Evolutionary conservation across 192 early-diverging fungal species (phyloP).

Genomic region (Coemansia aciculifera): DNA sequence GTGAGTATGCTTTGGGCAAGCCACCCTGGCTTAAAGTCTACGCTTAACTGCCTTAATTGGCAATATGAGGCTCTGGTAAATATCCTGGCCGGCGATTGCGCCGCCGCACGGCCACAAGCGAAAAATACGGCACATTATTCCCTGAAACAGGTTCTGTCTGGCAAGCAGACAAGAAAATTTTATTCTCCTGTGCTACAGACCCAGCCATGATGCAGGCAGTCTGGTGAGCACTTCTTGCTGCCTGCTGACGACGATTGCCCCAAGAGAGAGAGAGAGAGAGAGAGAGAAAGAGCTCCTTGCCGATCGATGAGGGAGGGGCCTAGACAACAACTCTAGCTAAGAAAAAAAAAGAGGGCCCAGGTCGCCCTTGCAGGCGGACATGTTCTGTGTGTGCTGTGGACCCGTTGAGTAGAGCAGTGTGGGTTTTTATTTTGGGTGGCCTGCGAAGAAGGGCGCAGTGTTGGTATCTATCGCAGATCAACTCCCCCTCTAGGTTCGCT

Average conservation of each 20-base stretch:
- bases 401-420: background rate
- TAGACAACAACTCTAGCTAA: background rate
- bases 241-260: slow-evolving; percentile 1
- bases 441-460: background rate
- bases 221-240: slow-evolving; percentile 5
- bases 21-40: background rate
- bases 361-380: background rate
- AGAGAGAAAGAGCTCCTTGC: background rate
- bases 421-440: background rate
- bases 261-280: background rate
- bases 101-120: slow-evolving; percentile 2
- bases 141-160: slow-evolving; percentile 2
- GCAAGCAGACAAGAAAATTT: background rate
- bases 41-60: slow-evolving; percentile 1
- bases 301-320: background rate
- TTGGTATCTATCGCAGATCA: background rate
- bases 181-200: background rate
- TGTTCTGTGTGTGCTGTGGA: background rate
- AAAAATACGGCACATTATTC: background rate
- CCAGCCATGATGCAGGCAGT: background rate
- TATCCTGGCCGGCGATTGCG: slow-evolving; percentile 1
- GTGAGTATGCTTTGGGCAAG: slow-evolving; percentile 6
- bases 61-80: background rate
- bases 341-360: background rate
- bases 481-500: background rate